A percentile compares a stretch with the other conserved stretches of the same genome.
These are phyloP conservation scores for Cyclotella distinguenda DNA, from an alignment of 108 stramenopile genomes.

Conservation along the genomic window DNA sequence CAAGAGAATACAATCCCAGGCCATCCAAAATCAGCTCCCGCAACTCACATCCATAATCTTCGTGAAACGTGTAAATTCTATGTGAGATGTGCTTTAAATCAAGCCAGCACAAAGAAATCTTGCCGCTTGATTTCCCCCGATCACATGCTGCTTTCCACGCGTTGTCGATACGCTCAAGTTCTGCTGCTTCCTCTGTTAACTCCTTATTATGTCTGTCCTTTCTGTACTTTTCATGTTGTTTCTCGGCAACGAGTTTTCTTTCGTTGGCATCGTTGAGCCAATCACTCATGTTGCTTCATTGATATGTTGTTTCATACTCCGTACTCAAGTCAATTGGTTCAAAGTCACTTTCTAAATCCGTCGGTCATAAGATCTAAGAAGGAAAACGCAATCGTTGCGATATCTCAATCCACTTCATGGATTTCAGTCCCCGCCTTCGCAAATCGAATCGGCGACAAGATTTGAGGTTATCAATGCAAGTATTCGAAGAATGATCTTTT, in stretches of 20 bases:
- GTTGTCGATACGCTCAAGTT: slow-evolving; percentile 1
- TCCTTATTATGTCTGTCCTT: slow-evolving; percentile 1
- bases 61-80: slow-evolving; percentile 25
- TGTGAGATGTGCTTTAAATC: slow-evolving; percentile 15
- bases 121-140: slow-evolving; percentile 11
- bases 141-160: slow-evolving; percentile 29
- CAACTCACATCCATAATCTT: slow-evolving; percentile 11
- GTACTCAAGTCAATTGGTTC: no score
- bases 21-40: slow-evolving; percentile 24
- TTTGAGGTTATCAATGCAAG: no score
- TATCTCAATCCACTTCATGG: no score
- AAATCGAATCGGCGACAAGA: no score
- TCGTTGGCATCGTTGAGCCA: slow-evolving; percentile 19
- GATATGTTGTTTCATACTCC: no score
- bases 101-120: slow-evolving; percentile 19
- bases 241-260: slow-evolving; percentile 11
- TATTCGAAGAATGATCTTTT: no score
- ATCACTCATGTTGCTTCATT: slow-evolving; percentile 1
- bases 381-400: no score
- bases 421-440: no score
- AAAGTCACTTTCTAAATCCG: no score
- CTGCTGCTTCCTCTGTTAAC: not conserved
- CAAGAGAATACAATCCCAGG: slow-evolving; percentile 6
- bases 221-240: slow-evolving; percentile 9
- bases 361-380: no score